Evolutionary conservation across 495 filamentous ascomycete genomes (phyloP).

Genomic region (Arthonia radiata): DNA sequence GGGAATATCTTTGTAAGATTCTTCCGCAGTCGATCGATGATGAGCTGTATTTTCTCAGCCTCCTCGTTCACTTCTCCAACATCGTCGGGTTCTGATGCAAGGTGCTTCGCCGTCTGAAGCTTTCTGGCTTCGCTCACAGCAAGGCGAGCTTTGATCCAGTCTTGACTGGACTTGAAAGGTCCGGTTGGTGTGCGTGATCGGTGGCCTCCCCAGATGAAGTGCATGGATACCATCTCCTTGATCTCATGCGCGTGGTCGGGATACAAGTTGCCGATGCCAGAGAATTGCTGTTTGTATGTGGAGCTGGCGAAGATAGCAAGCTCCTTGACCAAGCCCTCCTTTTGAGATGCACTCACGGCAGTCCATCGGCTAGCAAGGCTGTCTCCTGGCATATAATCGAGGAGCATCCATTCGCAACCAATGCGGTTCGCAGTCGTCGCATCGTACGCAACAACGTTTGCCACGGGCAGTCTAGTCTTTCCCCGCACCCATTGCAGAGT

Average conservation of each 20-base stretch:
- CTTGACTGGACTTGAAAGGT: slow-evolving; percentile 9
- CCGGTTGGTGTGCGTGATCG: slow-evolving; percentile 7
- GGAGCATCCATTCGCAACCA: slow-evolving; percentile 35
- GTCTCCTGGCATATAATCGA: slow-evolving; percentile 22
- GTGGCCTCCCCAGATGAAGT: slow-evolving; percentile 14
- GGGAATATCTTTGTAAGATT: slow-evolving; percentile 3
- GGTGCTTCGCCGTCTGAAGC: background rate
- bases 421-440: slow-evolving; percentile 20
- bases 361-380: slow-evolving; percentile 19
- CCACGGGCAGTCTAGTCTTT: slow-evolving; percentile 25
- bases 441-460: slow-evolving; percentile 23
- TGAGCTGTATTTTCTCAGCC: background rate
- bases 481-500: slow-evolving; percentile 23
- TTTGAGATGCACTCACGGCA: slow-evolving; percentile 12
- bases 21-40: no score
- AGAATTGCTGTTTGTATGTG: slow-evolving; percentile 10
- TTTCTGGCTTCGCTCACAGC: slow-evolving; percentile 3
- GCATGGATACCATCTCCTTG: slow-evolving; percentile 12
- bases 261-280: slow-evolving; percentile 18
- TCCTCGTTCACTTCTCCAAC: slow-evolving; percentile 3
- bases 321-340: slow-evolving; percentile 14
- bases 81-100: background rate
- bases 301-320: slow-evolving; percentile 15
- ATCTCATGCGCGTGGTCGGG: slow-evolving; percentile 1
- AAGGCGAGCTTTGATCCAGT: slow-evolving; percentile 11